phyloP scores from a whole-genome alignment of 306 rosid species.

The Gastrolobium villosum region DNA sequence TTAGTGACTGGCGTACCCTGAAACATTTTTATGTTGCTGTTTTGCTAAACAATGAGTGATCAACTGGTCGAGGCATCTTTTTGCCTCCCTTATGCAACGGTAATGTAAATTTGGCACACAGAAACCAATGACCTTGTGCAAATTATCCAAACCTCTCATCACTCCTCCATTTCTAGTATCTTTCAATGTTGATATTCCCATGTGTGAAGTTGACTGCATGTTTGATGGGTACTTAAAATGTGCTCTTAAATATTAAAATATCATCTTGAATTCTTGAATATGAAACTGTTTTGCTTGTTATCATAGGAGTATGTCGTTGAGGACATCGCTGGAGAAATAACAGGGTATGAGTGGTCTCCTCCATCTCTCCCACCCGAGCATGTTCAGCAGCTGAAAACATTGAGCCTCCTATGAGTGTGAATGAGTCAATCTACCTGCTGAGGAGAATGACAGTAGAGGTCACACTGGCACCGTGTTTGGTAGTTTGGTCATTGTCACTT shows the following conservation, averaged over 20 bases:
- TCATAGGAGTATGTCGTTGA: conserved; percentile 83
- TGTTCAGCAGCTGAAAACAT: conserved; percentile 77
- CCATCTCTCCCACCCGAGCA: conserved; percentile 79
- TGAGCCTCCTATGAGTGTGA: conserved; percentile 64
- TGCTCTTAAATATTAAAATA: background rate
- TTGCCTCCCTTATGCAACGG: background rate
- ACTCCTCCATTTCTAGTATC: background rate
- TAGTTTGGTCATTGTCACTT: conserved; percentile 24
- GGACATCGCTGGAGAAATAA: conserved; percentile 80
- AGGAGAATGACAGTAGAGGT: conserved; percentile 43
- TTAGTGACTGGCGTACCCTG: background rate
- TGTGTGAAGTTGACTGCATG: conserved; percentile 26
- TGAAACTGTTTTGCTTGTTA: conserved; percentile 27
- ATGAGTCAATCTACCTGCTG: conserved; percentile 36
- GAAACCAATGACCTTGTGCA: background rate
- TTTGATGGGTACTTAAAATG: background rate
- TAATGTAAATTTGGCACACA: background rate
- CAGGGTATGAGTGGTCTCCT: conserved; percentile 77
- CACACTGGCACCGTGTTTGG: conserved; percentile 44
- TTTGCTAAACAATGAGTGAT: background rate
- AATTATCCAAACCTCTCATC: background rate
- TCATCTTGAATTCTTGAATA: conserved; percentile 38
- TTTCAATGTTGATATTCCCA: conserved; percentile 5
- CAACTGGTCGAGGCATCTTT: background rate
- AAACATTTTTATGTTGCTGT: background rate